Conservation (phyloP, 2,329 filamentous ascomycete species). For the Alternaria sp. region DNA sequence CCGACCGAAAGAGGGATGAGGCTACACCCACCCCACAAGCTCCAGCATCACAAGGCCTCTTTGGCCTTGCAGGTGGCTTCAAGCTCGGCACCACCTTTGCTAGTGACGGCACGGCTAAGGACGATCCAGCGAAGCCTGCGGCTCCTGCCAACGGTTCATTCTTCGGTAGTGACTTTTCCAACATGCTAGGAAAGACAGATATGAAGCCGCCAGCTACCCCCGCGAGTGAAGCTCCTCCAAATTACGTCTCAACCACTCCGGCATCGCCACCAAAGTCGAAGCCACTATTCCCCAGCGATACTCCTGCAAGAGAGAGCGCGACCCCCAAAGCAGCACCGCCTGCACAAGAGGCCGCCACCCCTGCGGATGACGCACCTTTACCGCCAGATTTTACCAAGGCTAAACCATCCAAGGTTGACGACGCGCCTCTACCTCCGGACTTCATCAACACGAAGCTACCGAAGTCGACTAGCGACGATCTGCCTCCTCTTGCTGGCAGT, state of each 20-base stretch:
- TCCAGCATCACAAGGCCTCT: slow-evolving; percentile 39
- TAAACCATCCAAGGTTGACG: slow-evolving; percentile 37
- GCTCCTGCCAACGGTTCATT: slow-evolving; percentile 58
- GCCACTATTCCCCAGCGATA: slow-evolving; percentile 31
- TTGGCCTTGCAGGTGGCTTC: slow-evolving; percentile 60
- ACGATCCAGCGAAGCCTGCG: slow-evolving; percentile 64
- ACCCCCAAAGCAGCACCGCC: slow-evolving; percentile 46
- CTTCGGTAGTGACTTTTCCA: slow-evolving; percentile 69
- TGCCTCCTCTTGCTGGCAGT: slow-evolving; percentile 57
- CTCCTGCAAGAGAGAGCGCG: slow-evolving; percentile 25
- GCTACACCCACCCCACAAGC: slow-evolving; percentile 46
- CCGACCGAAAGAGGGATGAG: slow-evolving; percentile 43
- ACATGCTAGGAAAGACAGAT: slow-evolving; percentile 60
- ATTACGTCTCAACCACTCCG: slow-evolving; percentile 50
- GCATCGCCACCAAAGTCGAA: slow-evolving; percentile 39
- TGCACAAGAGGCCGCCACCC: slow-evolving; percentile 32
- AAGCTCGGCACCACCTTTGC: slow-evolving; percentile 74
- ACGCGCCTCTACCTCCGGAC: slow-evolving; percentile 50
- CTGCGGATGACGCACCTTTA: slow-evolving; percentile 49
- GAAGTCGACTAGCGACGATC: slow-evolving; percentile 48
- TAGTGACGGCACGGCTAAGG: slow-evolving; percentile 67
- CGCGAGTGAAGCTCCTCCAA: slow-evolving; percentile 50
- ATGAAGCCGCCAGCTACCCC: slow-evolving; percentile 45
- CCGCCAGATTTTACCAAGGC: slow-evolving; percentile 47
- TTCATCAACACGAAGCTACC: slow-evolving; percentile 39